Conservation (phyloP, 2,329 filamentous ascomycete species). For the Huntiella moniliformis region DNA sequence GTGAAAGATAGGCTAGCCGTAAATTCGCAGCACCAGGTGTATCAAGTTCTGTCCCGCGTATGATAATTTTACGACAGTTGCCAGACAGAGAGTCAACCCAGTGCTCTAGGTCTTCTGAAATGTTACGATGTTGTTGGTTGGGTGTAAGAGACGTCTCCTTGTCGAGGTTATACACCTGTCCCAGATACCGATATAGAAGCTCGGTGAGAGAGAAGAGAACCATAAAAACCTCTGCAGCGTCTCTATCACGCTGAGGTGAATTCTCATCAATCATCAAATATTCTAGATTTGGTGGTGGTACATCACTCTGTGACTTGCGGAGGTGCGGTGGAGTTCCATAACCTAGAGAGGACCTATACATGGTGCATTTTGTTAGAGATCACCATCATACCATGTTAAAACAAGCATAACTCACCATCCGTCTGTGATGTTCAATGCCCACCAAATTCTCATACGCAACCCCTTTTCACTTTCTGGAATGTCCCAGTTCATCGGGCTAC, state of each 20-base stretch:
- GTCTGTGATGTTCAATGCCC: constrained; percentile 35
- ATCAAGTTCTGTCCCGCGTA: constrained; percentile 23
- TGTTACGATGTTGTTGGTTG: not conserved
- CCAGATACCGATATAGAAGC: constrained; percentile 19
- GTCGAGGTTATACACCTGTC: constrained; percentile 13
- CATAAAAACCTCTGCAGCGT: constrained; percentile 23
- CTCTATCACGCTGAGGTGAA: constrained; percentile 13
- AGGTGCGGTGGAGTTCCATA: constrained; percentile 34
- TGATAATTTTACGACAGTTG: constrained; percentile 22
- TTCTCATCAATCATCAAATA: constrained; percentile 17
- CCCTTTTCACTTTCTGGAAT: constrained; percentile 31
- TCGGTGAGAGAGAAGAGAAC: constrained; percentile 27
- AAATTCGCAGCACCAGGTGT: constrained; percentile 30
- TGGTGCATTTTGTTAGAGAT: not conserved
- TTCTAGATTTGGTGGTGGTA: constrained; percentile 24
- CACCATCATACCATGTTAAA: not conserved
- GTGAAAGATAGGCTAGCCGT: constrained; percentile 29
- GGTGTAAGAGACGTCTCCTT: constrained; percentile 13
- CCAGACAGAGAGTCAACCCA: constrained; percentile 27
- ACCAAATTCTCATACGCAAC: constrained; percentile 35
- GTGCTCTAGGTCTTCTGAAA: constrained; percentile 19
- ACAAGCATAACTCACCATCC: constrained; percentile 25
- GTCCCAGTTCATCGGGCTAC: constrained; percentile 32
- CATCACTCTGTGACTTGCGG: constrained; percentile 26
- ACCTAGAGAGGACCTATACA: constrained; percentile 30